Evolutionary conservation across 2,329 filamentous ascomycete species (phyloP).

Genomic region (Fusarium verticillioides): DNA sequence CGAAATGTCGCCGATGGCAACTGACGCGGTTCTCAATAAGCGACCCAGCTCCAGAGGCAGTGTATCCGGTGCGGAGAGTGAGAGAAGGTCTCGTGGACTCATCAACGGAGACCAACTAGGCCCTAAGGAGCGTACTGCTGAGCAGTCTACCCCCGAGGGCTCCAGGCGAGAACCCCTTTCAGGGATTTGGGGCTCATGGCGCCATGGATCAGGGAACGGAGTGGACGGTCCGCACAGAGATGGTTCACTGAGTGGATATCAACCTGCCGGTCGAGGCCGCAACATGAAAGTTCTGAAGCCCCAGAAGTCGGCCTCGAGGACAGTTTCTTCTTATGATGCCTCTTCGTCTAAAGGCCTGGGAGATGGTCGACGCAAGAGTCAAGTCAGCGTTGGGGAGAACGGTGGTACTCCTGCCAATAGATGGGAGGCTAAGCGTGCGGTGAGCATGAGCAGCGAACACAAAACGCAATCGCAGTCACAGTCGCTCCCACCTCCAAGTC

Average conservation of each 20-base stretch:
- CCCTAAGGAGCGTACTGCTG: conserved; percentile 42
- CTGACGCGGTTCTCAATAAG: conserved; percentile 50
- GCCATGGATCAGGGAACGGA: conserved; percentile 63
- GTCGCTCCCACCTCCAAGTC: conserved; percentile 45
- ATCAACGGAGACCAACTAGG: conserved; percentile 36
- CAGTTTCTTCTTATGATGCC: conserved; percentile 65
- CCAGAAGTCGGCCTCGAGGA: conserved; percentile 70
- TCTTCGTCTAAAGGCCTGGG: conserved; percentile 56
- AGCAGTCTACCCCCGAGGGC: conserved; percentile 43
- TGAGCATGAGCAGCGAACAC: conserved; percentile 56
- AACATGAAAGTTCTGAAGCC: conserved; percentile 94
- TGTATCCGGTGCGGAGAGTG: conserved; percentile 56
- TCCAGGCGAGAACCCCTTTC: conserved; percentile 60
- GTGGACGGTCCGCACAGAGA: conserved; percentile 65
- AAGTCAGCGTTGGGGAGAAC: conserved; percentile 51
- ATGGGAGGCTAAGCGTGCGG: conserved; percentile 66
- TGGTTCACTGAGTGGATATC: conserved; percentile 72
- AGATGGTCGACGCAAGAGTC: conserved; percentile 67
- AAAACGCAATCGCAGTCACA: conserved; percentile 47
- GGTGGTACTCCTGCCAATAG: conserved; percentile 49
- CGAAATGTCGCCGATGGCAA: conserved; percentile 52
- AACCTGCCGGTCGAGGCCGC: conserved; percentile 71
- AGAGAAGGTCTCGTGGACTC: conserved; percentile 49
- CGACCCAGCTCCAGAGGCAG: conserved; percentile 49
- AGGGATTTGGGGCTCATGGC: conserved; percentile 78